Evolutionary conservation across 2,329 filamentous ascomycete species (phyloP).

Genomic region (Trichoderma gracile): DNA sequence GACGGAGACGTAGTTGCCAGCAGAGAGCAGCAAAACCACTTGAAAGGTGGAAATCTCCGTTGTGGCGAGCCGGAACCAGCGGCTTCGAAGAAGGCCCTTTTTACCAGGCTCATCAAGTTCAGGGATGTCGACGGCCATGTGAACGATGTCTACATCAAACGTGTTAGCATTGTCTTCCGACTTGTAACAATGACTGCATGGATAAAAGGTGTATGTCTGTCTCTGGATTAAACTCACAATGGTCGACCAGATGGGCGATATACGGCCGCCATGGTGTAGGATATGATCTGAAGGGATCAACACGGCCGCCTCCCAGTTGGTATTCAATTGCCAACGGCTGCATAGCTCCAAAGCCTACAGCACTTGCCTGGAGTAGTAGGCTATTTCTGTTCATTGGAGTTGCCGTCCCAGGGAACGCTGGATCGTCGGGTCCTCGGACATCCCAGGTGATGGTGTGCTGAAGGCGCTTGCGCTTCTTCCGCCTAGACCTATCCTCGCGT

Average conservation of each 20-base stretch:
- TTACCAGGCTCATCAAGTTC: constrained; percentile 34
- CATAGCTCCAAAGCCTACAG: not conserved
- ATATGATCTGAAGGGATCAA: constrained; percentile 34
- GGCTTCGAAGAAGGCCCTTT: constrained; percentile 33
- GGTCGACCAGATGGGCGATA: constrained; percentile 33
- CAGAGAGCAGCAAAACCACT: constrained; percentile 35
- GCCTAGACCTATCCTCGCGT: constrained; percentile 5
- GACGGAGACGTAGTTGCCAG: constrained; percentile 33
- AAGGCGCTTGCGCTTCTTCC: constrained; percentile 20
- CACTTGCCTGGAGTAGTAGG: not conserved
- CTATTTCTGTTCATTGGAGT: not conserved
- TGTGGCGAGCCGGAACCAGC: constrained; percentile 36
- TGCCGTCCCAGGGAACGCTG: not conserved
- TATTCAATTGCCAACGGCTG: constrained; percentile 27
- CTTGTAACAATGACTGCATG: not conserved
- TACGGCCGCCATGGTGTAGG: constrained; percentile 30
- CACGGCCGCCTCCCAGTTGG: constrained; percentile 32
- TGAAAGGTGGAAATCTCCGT: constrained; percentile 33
- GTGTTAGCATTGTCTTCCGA: not conserved
- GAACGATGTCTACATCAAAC: constrained; percentile 31
- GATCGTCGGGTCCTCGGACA: not conserved
- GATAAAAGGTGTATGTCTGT: not conserved
- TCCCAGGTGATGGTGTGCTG: constrained; percentile 19
- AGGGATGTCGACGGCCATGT: constrained; percentile 37
- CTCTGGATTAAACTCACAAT: constrained; percentile 29